Evolutionary conservation across 2,329 filamentous ascomycete genomes (phyloP).

Genomic region (Gnomoniopsis sp.): DNA sequence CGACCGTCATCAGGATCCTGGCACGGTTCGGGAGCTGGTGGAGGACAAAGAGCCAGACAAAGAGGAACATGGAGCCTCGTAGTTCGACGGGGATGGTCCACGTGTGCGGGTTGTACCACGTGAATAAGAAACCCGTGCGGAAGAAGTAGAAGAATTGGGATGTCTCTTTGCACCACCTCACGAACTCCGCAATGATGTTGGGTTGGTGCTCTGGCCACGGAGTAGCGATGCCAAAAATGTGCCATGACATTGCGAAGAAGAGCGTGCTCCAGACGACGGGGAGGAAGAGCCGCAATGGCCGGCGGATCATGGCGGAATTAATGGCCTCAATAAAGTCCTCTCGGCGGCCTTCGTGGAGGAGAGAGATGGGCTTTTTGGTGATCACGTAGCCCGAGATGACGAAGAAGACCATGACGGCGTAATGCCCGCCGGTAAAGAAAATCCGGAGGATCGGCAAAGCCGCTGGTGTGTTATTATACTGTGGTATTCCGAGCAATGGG

Average conservation of each 20-base stretch:
- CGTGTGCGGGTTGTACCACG: constrained; percentile 15
- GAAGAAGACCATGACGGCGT: constrained; percentile 12
- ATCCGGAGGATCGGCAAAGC: constrained; percentile 3
- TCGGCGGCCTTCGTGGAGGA: constrained; percentile 10
- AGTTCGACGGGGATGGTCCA: constrained; percentile 18
- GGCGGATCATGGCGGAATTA: constrained; percentile 8
- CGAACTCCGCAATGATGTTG: constrained; percentile 5
- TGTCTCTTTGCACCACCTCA: constrained; percentile 4
- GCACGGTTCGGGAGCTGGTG: background rate
- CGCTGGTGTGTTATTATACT: constrained; percentile 1
- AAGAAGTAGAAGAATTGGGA: constrained; percentile 13
- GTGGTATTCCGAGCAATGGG: background rate
- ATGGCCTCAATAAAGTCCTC: constrained; percentile 4
- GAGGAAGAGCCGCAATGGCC: constrained; percentile 4
- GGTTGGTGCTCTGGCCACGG: background rate
- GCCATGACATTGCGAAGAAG: background rate
- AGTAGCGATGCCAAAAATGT: constrained; percentile 4
- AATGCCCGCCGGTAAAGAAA: constrained; percentile 8
- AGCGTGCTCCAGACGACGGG: constrained; percentile 9
- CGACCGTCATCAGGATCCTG: constrained; percentile 7
- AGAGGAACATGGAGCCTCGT: constrained; percentile 11
- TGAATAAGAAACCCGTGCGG: constrained; percentile 7
- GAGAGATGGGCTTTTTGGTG: background rate
- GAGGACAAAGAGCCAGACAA: constrained; percentile 14
- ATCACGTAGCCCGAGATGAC: constrained; percentile 23